Percentiles rank a stretch among this genome's conserved stretches.
These are phyloP conservation scores for Trametes villosa DNA, from an alignment of 768 basidiomycete species.

Conservation along the genomic window DNA sequence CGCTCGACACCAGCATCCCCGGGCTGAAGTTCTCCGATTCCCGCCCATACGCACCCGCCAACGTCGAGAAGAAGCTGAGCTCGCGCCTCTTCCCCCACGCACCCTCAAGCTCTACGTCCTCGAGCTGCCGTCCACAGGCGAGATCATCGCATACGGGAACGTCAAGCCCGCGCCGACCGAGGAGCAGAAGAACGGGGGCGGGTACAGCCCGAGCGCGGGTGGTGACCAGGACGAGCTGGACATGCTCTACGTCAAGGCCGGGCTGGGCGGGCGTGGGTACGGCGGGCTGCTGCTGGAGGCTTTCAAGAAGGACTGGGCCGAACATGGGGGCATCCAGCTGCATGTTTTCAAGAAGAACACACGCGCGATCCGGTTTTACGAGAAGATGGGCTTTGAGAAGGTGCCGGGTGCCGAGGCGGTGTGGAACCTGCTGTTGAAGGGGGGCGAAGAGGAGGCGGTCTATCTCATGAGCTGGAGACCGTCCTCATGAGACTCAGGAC, in stretches of 20 bases:
- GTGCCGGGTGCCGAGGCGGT: neutral
- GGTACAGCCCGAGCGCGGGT: neutral
- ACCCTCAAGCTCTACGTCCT: slow-evolving; percentile 7
- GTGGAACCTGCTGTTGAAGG: neutral
- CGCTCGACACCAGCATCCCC: slow-evolving; percentile 3
- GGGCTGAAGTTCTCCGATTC: slow-evolving; percentile 5
- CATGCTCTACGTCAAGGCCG: slow-evolving; percentile 15
- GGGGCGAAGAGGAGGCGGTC: slow-evolving; percentile 1
- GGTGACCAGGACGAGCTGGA: slow-evolving; percentile 6
- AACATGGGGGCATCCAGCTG: neutral
- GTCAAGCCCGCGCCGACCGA: slow-evolving; percentile 1
- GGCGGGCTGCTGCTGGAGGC: slow-evolving; percentile 12
- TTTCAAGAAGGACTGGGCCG: slow-evolving; percentile 1
- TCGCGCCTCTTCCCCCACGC: slow-evolving; percentile 9
- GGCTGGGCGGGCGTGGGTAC: slow-evolving; percentile 2
- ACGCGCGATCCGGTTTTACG: slow-evolving; percentile 11
- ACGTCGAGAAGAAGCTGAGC: neutral
- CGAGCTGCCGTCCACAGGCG: slow-evolving; percentile 1
- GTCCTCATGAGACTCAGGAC: no score
- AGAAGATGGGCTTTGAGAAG: neutral
- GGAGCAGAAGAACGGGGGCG: neutral
- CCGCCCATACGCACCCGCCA: neutral
- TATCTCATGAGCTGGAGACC: no score
- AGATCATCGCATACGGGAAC: slow-evolving; percentile 6
- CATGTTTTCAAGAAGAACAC: slow-evolving; percentile 6